Conservation (phyloP, 2,329 filamentous ascomycete species). For the Falciphora oryzae region DNA sequence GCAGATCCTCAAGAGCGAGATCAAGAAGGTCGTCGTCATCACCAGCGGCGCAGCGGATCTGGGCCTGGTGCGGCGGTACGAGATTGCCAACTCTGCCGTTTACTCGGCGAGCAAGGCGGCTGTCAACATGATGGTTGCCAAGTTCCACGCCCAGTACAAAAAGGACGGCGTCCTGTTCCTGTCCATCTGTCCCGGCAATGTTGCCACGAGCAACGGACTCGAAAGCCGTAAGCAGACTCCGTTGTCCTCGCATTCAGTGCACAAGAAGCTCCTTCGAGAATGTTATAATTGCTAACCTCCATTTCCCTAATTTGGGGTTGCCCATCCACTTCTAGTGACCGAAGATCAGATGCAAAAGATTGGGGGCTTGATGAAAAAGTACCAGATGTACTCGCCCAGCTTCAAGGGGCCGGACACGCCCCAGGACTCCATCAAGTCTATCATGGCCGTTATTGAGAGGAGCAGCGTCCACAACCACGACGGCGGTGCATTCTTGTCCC, state of each 20-base stretch:
- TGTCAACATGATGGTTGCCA: conserved; percentile 45
- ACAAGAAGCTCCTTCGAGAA: too few species aligned
- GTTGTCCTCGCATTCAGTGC: too few species aligned
- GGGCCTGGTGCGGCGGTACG: conserved; percentile 32
- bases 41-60: conserved; percentile 42
- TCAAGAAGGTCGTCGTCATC: conserved; percentile 50
- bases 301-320: too few species aligned
- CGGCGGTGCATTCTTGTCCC: conserved; percentile 48
- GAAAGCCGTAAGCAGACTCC: too few species aligned
- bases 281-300: too few species aligned
- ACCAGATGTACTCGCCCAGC: conserved; percentile 32
- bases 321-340: conserved; percentile 16
- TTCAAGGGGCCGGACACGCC: conserved; percentile 31
- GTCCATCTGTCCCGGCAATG: conserved; percentile 39
- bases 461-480: conserved; percentile 36
- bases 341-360: conserved; percentile 22
- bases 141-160: conserved; percentile 44
- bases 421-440: conserved; percentile 26
- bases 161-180: conserved; percentile 47
- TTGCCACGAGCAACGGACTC: conserved; percentile 32
- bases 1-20: conserved; percentile 40
- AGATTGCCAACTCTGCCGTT: conserved; percentile 25
- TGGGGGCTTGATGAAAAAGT: conserved; percentile 21
- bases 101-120: conserved; percentile 48
- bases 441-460: conserved; percentile 29